Percentiles rank a stretch among this genome's conserved stretches.
These are phyloP conservation scores for Gaertneriomyces semiglobifer DNA, from an alignment of 192 early-diverging fungal species.

Conservation along the genomic window DNA sequence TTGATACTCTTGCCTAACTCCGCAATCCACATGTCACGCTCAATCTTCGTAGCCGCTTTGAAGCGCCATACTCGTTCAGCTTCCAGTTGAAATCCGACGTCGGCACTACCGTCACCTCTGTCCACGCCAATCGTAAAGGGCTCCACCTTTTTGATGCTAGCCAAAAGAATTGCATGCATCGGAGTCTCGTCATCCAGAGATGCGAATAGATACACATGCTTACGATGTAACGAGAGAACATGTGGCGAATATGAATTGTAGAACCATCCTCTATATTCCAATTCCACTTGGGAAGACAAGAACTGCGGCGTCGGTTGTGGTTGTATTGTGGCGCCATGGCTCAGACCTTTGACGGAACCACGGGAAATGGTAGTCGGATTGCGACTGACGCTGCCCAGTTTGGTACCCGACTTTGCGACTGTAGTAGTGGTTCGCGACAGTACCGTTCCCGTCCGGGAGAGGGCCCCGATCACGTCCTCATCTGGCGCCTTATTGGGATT, in stretches of 20 bases:
- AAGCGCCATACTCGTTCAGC: conserved; percentile 5
- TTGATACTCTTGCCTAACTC: neutral
- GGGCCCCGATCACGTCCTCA: too few species aligned
- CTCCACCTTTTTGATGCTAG: conserved; percentile 8
- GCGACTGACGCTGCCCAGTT: too few species aligned
- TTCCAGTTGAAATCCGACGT: conserved; percentile 18
- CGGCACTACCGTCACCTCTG: neutral
- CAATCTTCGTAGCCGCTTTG: neutral
- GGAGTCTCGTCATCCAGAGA: conserved; percentile 11
- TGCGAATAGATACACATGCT: conserved; percentile 13
- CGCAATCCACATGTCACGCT: conserved; percentile 19
- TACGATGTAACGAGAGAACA: conserved; percentile 19
- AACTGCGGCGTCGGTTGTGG: neutral
- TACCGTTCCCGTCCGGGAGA: too few species aligned
- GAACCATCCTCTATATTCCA: conserved; percentile 22
- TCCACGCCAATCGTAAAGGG: conserved; percentile 5
- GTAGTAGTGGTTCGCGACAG: too few species aligned
- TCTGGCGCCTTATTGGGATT: too few species aligned
- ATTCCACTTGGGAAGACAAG: conserved; percentile 1
- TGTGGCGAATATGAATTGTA: conserved; percentile 7
- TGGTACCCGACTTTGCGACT: too few species aligned
- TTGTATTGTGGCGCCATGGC: neutral
- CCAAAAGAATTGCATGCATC: neutral
- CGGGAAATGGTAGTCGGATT: too few species aligned
- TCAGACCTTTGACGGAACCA: too few species aligned